These are phyloP conservation scores for Huntiella bhutanensis DNA, from an alignment of 2,329 filamentous ascomycete species.

Conservation along the genomic window DNA sequence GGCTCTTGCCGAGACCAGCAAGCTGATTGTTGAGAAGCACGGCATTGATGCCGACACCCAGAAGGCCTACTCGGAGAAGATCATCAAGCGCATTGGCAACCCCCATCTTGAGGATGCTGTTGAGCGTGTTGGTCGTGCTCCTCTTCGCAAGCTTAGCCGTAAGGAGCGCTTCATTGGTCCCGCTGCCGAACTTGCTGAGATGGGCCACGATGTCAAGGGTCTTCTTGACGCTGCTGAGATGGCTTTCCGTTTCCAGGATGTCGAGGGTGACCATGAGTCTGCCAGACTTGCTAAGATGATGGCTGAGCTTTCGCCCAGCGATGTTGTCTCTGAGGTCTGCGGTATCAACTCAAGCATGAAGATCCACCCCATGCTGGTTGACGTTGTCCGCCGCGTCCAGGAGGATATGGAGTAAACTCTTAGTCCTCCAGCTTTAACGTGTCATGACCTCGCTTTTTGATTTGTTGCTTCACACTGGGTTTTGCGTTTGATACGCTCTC, in stretches of 20 bases:
- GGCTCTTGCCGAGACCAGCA: conserved; percentile 69
- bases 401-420: conserved; percentile 22
- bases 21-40: conserved; percentile 75
- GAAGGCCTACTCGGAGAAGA: conserved; percentile 73
- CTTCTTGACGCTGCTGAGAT: conserved; percentile 75
- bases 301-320: conserved; percentile 50
- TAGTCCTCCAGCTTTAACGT: background rate
- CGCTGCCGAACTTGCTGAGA: conserved; percentile 72
- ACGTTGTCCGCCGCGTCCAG: conserved; percentile 72
- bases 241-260: conserved; percentile 87
- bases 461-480: conserved; percentile 4
- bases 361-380: conserved; percentile 55
- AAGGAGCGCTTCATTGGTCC: conserved; percentile 94
- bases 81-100: conserved; percentile 84
- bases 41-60: conserved; percentile 58
- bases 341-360: conserved; percentile 61
- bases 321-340: conserved; percentile 63
- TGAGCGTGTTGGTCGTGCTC: conserved; percentile 86
- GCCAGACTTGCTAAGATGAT: conserved; percentile 72
- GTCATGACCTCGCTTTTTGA: conserved; percentile 5
- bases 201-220: conserved; percentile 49
- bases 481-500: conserved; percentile 5
- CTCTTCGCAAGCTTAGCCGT: conserved; percentile 78
- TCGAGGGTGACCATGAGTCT: conserved; percentile 81
- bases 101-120: conserved; percentile 81